Evolutionary conservation across 1,284 basidiomycete species (phyloP).

Genomic region (Albatrellus sp.): DNA sequence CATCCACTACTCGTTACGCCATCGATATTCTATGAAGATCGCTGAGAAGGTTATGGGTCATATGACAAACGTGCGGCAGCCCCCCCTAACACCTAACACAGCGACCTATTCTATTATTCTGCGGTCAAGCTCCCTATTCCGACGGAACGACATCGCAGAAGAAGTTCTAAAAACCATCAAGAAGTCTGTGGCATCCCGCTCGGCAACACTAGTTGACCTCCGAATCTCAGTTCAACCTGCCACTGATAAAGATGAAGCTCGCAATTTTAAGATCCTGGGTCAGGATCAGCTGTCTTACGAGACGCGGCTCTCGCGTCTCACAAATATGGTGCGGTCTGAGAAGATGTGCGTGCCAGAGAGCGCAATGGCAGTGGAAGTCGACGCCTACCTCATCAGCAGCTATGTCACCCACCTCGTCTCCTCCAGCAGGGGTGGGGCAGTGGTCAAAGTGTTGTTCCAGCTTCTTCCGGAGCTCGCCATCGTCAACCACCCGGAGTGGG

Average conservation of each 20-base stretch:
- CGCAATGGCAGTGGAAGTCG: conserved; percentile 12
- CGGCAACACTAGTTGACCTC: background rate
- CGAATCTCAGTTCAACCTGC: background rate
- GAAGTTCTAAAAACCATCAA: conserved; percentile 15
- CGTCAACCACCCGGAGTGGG: conserved; percentile 26
- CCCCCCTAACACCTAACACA: conserved; percentile 29
- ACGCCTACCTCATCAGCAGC: conserved; percentile 34
- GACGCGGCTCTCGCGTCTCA: background rate
- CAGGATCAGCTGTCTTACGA: background rate
- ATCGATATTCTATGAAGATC: conserved; percentile 36
- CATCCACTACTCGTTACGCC: conserved; percentile 50
- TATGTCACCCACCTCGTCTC: conserved; percentile 41
- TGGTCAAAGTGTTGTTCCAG: conserved; percentile 31
- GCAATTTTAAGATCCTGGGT: background rate
- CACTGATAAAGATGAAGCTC: background rate
- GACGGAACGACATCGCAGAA: conserved; percentile 30
- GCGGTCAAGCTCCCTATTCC: conserved; percentile 38
- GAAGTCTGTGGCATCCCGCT: background rate
- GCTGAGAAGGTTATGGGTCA: conserved; percentile 39
- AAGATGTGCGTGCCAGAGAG: background rate
- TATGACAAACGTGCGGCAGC: conserved; percentile 32
- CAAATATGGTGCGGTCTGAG: background rate
- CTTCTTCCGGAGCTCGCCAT: conserved; percentile 42
- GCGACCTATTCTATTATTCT: conserved; percentile 47
- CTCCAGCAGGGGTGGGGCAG: conserved; percentile 31